Base-by-base conservation (phyloP, 345 rosid genomes). In the Sisymbrium altissimum region DNA sequence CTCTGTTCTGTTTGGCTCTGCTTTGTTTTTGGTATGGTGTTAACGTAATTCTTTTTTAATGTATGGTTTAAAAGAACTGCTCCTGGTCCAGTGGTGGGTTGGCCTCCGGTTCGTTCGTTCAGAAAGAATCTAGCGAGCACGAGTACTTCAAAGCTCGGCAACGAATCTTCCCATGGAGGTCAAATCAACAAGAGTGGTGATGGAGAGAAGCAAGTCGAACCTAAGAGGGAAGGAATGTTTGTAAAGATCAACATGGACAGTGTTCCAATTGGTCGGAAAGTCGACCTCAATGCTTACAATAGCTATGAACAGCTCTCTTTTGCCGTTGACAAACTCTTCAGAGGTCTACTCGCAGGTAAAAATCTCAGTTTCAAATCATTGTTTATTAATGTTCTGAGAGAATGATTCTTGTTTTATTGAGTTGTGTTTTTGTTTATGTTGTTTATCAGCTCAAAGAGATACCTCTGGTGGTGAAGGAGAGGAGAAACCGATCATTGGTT, bases 201-300 rank as follows among this genome's bases (percentile, higher is more conserved):
- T 63, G 57, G 81, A 83, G 70, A 71, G 53, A 80, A 78, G 72
- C 64, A 59, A 32, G 64, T 35, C 7, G 64, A 72, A 35, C 56
- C 1, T 15, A 71, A 78, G 66, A 73, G 29, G n/a, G 69, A 92
- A 80, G 86, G 91, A 64, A 66, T 84, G 76, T 90, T 96, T 78
- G 96, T 92, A 64, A 96, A 96, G 87, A 92, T 96, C 73, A 96
- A 96, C 45, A 96, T 96, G 99, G 97, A 96, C 63, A 91, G 99
- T 56, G 88, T 96, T 62, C 92, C 98, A 1, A 96, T 96, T 19
- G 99, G 99, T 65, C 87, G 99, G 56, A 96, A 96, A 85, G 93
- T 96, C 9, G 96, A 96, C 70, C 99, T 96, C 39, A 85, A 61
- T 76, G 88, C 97, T 66, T 80, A 81, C 76, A 87, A 84, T 59